These are phyloP conservation scores for Rhytidiadelphus loreus DNA, from an alignment of 225 moss, liverwort and hornwort genomes.

Conservation along the genomic window DNA sequence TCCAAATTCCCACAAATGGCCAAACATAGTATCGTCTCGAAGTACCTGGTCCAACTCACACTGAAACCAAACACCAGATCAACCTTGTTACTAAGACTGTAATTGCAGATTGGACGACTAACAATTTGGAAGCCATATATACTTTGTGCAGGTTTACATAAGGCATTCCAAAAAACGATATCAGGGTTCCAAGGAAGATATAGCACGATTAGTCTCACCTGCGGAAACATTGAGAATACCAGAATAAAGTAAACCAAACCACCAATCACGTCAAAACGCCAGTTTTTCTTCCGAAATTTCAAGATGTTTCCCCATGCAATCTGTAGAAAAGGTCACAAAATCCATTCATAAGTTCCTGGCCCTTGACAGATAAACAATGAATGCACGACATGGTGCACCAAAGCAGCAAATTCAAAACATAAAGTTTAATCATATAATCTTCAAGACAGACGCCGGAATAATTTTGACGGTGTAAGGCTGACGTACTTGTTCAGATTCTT, in stretches of 20 bases:
- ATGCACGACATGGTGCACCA: neutral
- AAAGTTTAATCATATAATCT: neutral
- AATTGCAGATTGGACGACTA: neutral
- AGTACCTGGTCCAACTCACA: constrained; percentile 80
- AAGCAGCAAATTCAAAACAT: neutral
- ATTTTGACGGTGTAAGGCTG: neutral
- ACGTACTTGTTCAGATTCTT: constrained; percentile 71
- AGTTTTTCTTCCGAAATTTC: constrained; percentile 98
- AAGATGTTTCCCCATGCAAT: constrained; percentile 93
- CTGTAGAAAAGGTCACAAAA: constrained; percentile 28
- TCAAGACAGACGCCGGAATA: neutral
- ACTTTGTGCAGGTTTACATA: neutral
- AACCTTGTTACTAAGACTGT: neutral
- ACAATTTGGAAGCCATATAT: neutral
- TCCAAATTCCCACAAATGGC: constrained; percentile 72
- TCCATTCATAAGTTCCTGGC: neutral
- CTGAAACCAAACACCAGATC: constrained; percentile 30
- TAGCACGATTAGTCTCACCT: constrained; percentile 30
- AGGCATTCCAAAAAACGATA: neutral
- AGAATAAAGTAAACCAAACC: constrained; percentile 87
- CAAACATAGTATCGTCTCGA: constrained; percentile 67
- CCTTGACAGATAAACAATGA: neutral
- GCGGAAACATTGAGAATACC: constrained; percentile 99
- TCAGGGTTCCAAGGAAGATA: neutral
- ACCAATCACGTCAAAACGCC: constrained; percentile 98